These are phyloP conservation scores for Fusarium phyllophilum DNA, from an alignment of 2,329 filamentous ascomycete species.

Conservation along the genomic window DNA sequence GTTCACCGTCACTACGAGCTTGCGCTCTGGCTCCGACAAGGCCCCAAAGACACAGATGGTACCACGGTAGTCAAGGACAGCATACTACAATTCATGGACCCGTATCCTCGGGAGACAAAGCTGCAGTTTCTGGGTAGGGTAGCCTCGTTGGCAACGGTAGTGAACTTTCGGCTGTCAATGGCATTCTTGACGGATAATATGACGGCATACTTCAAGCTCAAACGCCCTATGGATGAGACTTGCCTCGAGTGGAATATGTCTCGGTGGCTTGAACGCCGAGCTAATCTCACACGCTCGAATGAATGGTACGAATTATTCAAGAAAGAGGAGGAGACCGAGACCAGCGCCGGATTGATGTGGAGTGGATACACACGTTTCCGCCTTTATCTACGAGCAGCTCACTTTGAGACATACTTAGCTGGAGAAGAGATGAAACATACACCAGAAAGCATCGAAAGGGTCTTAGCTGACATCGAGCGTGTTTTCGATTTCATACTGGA, in stretches of 20 bases:
- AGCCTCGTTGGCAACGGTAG: neutral
- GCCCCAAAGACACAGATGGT: neutral
- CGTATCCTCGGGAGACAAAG: fast-evolving
- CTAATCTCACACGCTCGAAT: neutral
- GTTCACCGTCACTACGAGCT: neutral
- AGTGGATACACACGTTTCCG: neutral
- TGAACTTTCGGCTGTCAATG: neutral
- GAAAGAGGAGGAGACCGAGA: neutral
- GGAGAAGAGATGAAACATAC: fast-evolving
- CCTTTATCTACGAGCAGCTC: neutral
- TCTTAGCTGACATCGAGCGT: neutral
- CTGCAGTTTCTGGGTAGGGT: fast-evolving
- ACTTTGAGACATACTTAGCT: neutral
- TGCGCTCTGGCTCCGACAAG: neutral
- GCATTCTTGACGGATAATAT: neutral
- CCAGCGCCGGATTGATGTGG: too few species aligned
- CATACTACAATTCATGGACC: too few species aligned
- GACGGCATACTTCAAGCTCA: neutral
- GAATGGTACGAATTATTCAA: neutral
- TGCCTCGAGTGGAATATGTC: neutral
- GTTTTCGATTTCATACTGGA: neutral
- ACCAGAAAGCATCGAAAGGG: fast-evolving
- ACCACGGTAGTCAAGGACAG: neutral
- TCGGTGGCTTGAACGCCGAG: neutral
- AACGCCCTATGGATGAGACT: neutral